These are phyloP conservation scores for Leishmania guyanensis DNA, from an alignment of 208 protist species.

Conservation along the genomic window DNA sequence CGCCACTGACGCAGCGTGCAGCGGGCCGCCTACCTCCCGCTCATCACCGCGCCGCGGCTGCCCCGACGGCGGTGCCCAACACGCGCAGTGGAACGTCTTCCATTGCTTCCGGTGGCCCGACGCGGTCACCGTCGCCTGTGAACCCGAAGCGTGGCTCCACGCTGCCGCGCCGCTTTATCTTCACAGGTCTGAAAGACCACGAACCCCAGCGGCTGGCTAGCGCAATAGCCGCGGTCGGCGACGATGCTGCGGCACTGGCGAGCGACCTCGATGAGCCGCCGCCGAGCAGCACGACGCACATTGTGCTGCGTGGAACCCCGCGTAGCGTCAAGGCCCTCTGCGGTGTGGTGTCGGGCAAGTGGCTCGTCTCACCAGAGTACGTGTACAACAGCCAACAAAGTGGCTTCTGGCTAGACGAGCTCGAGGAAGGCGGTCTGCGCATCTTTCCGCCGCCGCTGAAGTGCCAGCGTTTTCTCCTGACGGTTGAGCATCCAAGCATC, in stretches of 20 bases:
- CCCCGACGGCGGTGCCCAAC: constrained; percentile 22
- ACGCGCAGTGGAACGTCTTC: constrained; percentile 60
- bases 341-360: constrained; percentile 75
- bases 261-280: constrained; percentile 68
- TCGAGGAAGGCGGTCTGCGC: constrained; percentile 66
- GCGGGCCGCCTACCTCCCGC: constrained; percentile 32
- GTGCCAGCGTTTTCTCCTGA: constrained; percentile 77
- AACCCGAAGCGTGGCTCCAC: constrained; percentile 72
- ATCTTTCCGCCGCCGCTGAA: constrained; percentile 74
- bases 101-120: constrained; percentile 51
- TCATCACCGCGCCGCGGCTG: background rate
- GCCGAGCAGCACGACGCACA: constrained; percentile 63
- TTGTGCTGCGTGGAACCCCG: constrained; percentile 77
- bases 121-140: constrained; percentile 80
- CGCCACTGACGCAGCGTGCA: constrained; percentile 17
- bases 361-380: constrained; percentile 82
- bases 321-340: constrained; percentile 86
- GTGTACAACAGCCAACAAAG: constrained; percentile 55
- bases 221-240: constrained; percentile 54
- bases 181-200: constrained; percentile 65
- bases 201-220: constrained; percentile 45
- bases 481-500: constrained; percentile 50
- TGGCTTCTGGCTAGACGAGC: constrained; percentile 86
- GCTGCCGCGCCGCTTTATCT: constrained; percentile 69
- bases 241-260: constrained; percentile 47